These are phyloP conservation scores for Apium graveolens DNA, from an alignment of 129 eudicot genomes.

Conservation along the genomic window DNA sequence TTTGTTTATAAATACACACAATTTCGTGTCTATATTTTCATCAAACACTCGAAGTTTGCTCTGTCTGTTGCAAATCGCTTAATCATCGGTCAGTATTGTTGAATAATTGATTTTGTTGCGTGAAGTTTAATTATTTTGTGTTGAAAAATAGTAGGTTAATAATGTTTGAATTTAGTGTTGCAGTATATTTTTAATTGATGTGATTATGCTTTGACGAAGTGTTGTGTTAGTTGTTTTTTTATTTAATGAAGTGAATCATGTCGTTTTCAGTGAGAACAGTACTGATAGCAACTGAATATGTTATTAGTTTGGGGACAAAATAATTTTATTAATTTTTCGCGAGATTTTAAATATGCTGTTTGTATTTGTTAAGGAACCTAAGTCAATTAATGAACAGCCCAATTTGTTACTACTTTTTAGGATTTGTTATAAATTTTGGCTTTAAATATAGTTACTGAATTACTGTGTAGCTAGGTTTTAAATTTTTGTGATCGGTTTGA, in stretches of 20 bases:
- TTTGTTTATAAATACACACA: background rate
- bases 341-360: too few relatives aligned
- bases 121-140: background rate
- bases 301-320: too few relatives aligned
- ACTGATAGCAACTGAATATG: background rate
- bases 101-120: background rate
- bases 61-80: background rate
- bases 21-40: background rate
- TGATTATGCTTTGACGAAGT: background rate
- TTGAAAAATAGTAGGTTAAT: too few relatives aligned
- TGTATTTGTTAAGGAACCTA: too few relatives aligned
- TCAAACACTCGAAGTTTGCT: background rate
- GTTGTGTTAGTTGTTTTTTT: too few relatives aligned
- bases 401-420: background rate
- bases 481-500: background rate
- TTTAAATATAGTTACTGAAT: background rate
- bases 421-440: background rate
- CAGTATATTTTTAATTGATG: background rate
- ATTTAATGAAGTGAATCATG: background rate
- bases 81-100: background rate
- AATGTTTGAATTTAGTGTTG: background rate
- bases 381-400: background rate
- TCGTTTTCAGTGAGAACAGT: background rate
- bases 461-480: background rate
- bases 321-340: too few relatives aligned